These are phyloP conservation scores for Colletotrichum acutatum DNA, from an alignment of 2,329 filamentous ascomycete genomes.

Conservation along the genomic window DNA sequence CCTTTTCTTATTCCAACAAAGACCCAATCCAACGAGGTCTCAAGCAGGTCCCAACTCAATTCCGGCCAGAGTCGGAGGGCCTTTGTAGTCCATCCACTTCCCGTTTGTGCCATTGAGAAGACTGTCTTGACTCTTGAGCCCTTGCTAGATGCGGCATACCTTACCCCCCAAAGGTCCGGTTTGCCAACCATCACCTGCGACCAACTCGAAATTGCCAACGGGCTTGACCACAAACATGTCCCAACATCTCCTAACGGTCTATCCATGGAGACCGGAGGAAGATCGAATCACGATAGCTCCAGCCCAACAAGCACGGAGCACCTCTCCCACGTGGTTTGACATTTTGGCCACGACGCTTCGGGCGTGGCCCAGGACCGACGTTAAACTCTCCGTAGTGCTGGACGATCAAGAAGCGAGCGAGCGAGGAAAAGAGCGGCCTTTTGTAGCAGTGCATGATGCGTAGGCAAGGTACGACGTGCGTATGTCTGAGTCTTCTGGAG, in stretches of 20 bases:
- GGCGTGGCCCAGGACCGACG: not conserved
- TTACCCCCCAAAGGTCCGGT: too few species aligned
- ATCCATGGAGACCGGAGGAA: not conserved
- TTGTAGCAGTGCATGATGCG: constrained; percentile 28
- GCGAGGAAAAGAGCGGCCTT: constrained; percentile 14
- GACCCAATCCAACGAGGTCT: not conserved
- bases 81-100: not conserved
- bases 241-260: not conserved
- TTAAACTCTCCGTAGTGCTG: not conserved
- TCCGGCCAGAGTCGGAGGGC: not conserved
- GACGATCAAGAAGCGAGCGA: not conserved
- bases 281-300: not conserved
- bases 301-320: not conserved
- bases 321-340: not conserved
- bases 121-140: not conserved
- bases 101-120: not conserved
- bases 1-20: constrained; percentile 26
- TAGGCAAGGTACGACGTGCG: constrained; percentile 24
- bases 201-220: not conserved
- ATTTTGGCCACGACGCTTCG: not conserved
- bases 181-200: not conserved
- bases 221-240: not conserved
- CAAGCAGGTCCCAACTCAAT: not conserved
- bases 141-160: not conserved
- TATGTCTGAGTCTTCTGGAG: constrained; percentile 5